These are phyloP conservation scores for Podospora didyma DNA, from an alignment of 495 filamentous ascomycete species.

Conservation along the genomic window DNA sequence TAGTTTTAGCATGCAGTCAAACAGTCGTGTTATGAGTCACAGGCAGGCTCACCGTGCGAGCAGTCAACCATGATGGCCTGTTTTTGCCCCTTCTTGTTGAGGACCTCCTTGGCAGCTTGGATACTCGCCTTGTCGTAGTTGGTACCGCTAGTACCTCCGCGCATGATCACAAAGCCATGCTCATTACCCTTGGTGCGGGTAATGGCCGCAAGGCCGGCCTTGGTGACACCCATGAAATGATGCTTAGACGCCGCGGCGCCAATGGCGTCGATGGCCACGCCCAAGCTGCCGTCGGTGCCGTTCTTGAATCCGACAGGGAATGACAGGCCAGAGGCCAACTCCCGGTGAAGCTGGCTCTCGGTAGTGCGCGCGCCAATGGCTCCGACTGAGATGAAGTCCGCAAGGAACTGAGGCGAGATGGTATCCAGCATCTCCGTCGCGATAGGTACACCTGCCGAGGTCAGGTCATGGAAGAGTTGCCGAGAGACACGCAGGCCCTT, in stretches of 20 bases:
- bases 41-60: conserved; percentile 66
- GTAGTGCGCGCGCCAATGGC: conserved; percentile 97
- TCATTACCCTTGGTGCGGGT: conserved; percentile 90
- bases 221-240: conserved; percentile 99
- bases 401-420: conserved; percentile 91
- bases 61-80: conserved; percentile 97
- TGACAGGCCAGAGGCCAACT: conserved; percentile 92
- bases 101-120: conserved; percentile 67
- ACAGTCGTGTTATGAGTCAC: neutral
- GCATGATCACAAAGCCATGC: conserved; percentile 93
- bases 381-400: conserved; percentile 90
- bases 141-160: conserved; percentile 87
- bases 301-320: conserved; percentile 99
- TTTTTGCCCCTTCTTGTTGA: conserved; percentile 81
- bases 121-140: conserved; percentile 90
- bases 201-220: conserved; percentile 93
- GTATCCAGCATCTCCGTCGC: conserved; percentile 98
- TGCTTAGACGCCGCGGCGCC: conserved; percentile 87
- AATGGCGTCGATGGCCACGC: conserved; percentile 95
- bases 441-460: conserved; percentile 81
- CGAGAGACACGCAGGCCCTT: conserved; percentile 88
- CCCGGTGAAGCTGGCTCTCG: conserved; percentile 91
- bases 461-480: conserved; percentile 88
- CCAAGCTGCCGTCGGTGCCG: conserved; percentile 90
- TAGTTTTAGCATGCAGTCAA: conserved; percentile 12